These are phyloP conservation scores for Guillardia theta DNA, from an alignment of 78 protist species.

Conservation along the genomic window DNA sequence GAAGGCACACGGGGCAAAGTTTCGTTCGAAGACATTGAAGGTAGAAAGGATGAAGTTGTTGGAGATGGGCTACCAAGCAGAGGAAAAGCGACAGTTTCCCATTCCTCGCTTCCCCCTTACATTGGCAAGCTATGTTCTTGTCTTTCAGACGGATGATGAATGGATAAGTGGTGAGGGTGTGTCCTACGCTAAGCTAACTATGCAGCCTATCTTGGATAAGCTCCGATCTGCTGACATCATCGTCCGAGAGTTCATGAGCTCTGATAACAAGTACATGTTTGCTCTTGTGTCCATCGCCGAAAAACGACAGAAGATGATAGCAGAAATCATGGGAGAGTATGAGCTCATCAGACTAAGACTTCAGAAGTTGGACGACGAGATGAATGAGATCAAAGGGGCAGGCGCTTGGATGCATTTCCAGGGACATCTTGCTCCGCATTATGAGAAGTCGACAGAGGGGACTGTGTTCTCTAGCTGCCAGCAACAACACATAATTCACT, in stretches of 20 bases:
- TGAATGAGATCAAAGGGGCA: background rate
- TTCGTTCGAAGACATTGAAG: no score
- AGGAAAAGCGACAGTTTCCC: background rate
- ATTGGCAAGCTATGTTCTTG: background rate
- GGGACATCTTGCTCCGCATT: background rate
- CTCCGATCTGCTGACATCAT: background rate
- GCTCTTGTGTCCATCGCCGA: background rate
- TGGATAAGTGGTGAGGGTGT: background rate
- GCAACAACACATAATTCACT: background rate
- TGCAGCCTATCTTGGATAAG: conserved; percentile 14
- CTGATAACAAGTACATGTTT: background rate
- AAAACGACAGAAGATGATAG: background rate
- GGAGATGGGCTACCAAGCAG: no score
- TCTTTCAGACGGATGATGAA: background rate
- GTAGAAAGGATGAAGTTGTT: no score
- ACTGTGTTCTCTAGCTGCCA: background rate
- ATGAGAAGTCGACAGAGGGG: background rate
- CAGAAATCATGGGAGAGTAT: background rate
- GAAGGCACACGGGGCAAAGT: no score
- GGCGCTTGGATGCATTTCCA: background rate
- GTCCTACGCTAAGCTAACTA: background rate
- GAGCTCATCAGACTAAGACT: background rate
- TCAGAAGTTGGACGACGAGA: background rate
- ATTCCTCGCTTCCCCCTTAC: background rate
- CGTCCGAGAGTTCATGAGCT: background rate